These are phyloP conservation scores for Phytopythium vexans DNA, from an alignment of 352 stramenopile species.

Conservation along the genomic window DNA sequence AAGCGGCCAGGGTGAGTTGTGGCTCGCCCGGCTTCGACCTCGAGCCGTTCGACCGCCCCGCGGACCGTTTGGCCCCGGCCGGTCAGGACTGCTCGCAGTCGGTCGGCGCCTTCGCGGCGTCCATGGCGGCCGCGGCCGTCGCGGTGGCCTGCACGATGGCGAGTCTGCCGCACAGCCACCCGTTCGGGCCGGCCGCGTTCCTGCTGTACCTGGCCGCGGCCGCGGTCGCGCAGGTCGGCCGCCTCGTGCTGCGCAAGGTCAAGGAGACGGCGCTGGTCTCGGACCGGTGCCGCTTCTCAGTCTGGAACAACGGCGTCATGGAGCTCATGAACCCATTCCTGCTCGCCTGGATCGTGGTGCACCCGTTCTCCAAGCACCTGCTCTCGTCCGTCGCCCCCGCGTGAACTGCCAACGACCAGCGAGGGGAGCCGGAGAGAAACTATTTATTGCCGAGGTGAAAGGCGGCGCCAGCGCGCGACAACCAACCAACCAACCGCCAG, in stretches of 20 bases:
- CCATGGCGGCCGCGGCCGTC: constrained; percentile 10
- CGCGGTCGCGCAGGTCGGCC: constrained; percentile 30
- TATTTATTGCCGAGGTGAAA: constrained; percentile 5
- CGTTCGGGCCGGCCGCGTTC: constrained; percentile 18
- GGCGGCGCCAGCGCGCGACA: not conserved
- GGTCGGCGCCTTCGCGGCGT: constrained; percentile 17
- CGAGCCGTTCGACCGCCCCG: constrained; percentile 7
- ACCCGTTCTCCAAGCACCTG: constrained; percentile 57
- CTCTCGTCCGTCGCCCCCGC: constrained; percentile 11
- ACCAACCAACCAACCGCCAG: too few relatives aligned
- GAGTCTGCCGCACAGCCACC: constrained; percentile 10
- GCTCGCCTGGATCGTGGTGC: constrained; percentile 53
- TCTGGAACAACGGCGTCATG: constrained; percentile 53
- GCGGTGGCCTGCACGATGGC: constrained; percentile 13
- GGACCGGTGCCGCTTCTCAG: constrained; percentile 14
- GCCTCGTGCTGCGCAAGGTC: constrained; percentile 35
- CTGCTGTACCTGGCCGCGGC: constrained; percentile 25
- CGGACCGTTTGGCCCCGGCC: not conserved
- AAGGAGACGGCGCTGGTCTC: constrained; percentile 35
- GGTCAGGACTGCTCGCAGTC: not conserved
- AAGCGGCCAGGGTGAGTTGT: constrained; percentile 6
- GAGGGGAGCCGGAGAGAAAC: constrained; percentile 1
- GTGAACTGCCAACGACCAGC: not conserved
- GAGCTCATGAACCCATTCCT: constrained; percentile 56
- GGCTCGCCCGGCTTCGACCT: constrained; percentile 6